These are phyloP conservation scores for Arthrinium phaeospermum DNA, from an alignment of 2,329 filamentous ascomycete species.

Conservation along the genomic window DNA sequence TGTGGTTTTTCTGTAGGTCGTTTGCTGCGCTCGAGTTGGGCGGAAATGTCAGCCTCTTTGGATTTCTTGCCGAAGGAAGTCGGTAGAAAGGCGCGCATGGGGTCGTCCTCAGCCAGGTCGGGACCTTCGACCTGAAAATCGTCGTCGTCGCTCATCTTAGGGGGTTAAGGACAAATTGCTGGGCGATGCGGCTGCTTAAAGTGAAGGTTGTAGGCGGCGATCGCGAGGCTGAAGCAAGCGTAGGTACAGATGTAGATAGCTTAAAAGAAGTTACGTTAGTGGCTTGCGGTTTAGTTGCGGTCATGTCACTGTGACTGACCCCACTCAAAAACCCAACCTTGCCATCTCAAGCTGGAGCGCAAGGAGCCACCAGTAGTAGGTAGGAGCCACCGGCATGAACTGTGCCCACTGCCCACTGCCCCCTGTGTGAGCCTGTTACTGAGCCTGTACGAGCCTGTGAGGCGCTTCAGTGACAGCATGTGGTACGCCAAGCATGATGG, in stretches of 20 bases:
- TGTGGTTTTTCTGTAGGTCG: slow-evolving; percentile 51
- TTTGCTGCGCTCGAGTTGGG: slow-evolving; percentile 81
- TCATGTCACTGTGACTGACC: not conserved
- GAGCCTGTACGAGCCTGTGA: not conserved
- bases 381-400: not conserved
- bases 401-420: not conserved
- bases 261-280: not conserved
- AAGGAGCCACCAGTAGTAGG: no score
- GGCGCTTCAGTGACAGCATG: slow-evolving; percentile 13
- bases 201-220: not conserved
- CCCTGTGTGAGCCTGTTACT: not conserved
- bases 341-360: not conserved
- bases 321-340: not conserved
- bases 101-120: slow-evolving; percentile 66
- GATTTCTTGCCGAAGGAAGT: slow-evolving; percentile 84
- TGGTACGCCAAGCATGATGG: slow-evolving; percentile 9
- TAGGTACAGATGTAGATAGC: not conserved
- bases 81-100: slow-evolving; percentile 79
- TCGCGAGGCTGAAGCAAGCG: not conserved
- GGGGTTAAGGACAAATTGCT: not conserved
- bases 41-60: slow-evolving; percentile 73
- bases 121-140: slow-evolving; percentile 63
- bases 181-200: slow-evolving; percentile 20
- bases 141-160: slow-evolving; percentile 64
- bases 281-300: not conserved